These are phyloP conservation scores for Lithospermum erythrorhizon DNA, from an alignment of 257 asterid genomes.

Conservation along the genomic window DNA sequence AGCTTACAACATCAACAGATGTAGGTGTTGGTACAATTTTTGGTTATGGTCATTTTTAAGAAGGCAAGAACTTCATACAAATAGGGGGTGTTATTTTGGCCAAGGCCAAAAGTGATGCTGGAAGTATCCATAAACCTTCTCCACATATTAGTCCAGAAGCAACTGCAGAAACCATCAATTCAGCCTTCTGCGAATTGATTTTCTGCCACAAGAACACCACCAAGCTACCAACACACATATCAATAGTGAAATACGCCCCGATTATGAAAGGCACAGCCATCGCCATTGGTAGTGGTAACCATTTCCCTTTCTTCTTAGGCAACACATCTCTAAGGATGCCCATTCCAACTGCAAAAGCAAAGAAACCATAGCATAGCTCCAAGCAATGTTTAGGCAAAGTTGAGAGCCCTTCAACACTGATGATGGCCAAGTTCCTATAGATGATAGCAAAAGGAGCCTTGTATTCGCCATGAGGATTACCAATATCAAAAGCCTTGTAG, in stretches of 20 bases:
- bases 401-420: constrained; percentile 81
- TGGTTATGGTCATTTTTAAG: constrained; percentile 11
- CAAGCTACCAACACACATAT: constrained; percentile 74
- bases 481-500: constrained; percentile 70
- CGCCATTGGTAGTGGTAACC: constrained; percentile 82
- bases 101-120: constrained; percentile 66
- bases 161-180: constrained; percentile 61
- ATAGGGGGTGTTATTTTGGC: constrained; percentile 65
- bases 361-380: constrained; percentile 62
- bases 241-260: constrained; percentile 65
- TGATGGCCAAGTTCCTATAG: constrained; percentile 61
- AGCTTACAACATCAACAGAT: not conserved
- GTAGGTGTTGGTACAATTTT: too few species aligned
- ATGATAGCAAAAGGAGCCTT: constrained; percentile 79
- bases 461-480: constrained; percentile 69
- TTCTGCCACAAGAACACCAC: constrained; percentile 57
- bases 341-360: constrained; percentile 43
- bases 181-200: constrained; percentile 33
- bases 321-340: constrained; percentile 44
- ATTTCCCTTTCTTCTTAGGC: constrained; percentile 41
- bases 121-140: constrained; percentile 82
- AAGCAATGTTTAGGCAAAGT: constrained; percentile 70
- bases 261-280: constrained; percentile 81
- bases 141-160: constrained; percentile 89
- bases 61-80: constrained; percentile 63